Evolutionary conservation across 1,284 basidiomycete species (phyloP), one percentile per base, ranked within the genome.

Genomic region (Ceratobasidium sp.): DNA sequence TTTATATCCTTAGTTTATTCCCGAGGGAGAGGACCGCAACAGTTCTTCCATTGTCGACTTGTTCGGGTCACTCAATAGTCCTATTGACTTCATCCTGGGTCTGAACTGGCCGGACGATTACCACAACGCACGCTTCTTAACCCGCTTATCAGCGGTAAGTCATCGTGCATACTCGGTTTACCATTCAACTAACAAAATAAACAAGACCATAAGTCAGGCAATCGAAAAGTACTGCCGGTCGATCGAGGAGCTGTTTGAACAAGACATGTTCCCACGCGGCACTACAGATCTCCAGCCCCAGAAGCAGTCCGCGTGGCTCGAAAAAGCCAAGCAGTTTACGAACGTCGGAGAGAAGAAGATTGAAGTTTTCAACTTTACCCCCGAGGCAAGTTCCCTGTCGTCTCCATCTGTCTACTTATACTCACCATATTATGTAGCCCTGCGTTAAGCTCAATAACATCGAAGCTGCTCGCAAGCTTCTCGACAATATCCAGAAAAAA

Each of bases 381-480:
- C 96, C 88, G 78, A 79, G 87, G 82, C n/a, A 8, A 57, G 4
- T 67, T 8, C 7, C 69, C 41, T 27, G 59, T 12, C 20, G 16
- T 30, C 20, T 8, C 20, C 54, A n/a, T 5, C 18, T 27, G 52
- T 5, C 18, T 33, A 14, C 18, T 10, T 23, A 30, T 62, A 18
- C 55, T 33, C 10, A 33, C 38, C 14, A 27, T 59, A 38, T 44
- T 50, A 8, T 30, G 12, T 81, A 96, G 86, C 96, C 96, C 0
- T 99, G 97, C 82, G 95, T 99, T 82, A 99, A 98, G 86, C 89
- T 99, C 65, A 99, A 99, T 87, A 99, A 99, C 83, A 93, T 99
- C 80, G 96, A 98, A 82, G 93, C 95, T 1, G 96, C 97, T 0
- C 90, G 97, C 14, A 91, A 91, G 78, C 88, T 98, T 73, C 88